Base-by-base conservation (phyloP, 1,284 basidiomycete species). In the Kalmanozyma brasiliensis region DNA sequence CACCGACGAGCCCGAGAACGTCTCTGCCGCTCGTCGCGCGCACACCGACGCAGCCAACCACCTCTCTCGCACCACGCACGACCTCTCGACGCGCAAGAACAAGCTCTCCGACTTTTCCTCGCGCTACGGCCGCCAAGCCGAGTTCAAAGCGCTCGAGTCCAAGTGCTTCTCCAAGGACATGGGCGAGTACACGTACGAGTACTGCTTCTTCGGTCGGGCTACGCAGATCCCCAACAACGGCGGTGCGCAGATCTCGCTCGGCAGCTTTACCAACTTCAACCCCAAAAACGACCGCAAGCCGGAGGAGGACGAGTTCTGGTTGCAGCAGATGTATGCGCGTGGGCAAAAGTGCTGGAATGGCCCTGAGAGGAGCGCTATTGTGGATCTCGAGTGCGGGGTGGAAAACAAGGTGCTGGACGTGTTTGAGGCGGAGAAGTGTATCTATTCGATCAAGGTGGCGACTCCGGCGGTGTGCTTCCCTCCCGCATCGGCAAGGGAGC, bases 181-280 rank as follows among this genome's bases (percentile, higher is more conserved):
- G 16, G 95, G 95, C 84, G 95, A 97, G 90, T 98, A 98, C 83
- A 93, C 90, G 1, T 99, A 98, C 83, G 92, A 95, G 81, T 86
- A 97, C n/a, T 98, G 95, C 84, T 87, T 97, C 77, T 97, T 98
- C 71, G 88, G 89, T 13, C 88, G 90, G 70, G 91, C 91, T 1
- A 90, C 86, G 49, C 95, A 99, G 84, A 96, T 91, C 83, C 90
- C 91, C 17, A 91, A 91, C 80, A 88, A 89, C 63, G 92, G 93
- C 49, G 89, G 91, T 19, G 86, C 86, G 6, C 88, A 86, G 0
- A 91, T 92, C 84, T 90, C 88, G 71, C 88, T 98, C 23, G 95
- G 95, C 9, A 55, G 43, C 1, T 65, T 67, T 47, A 9, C 52
- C 45, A 48, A 53, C 40, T 69, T 64, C 83, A 94, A 92, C 81